Percentiles rank a stretch among this genome's conserved stretches.
phyloP scores from a whole-genome alignment of 495 filamentous ascomycete genomes.

The Trichoderma gamsii region DNA sequence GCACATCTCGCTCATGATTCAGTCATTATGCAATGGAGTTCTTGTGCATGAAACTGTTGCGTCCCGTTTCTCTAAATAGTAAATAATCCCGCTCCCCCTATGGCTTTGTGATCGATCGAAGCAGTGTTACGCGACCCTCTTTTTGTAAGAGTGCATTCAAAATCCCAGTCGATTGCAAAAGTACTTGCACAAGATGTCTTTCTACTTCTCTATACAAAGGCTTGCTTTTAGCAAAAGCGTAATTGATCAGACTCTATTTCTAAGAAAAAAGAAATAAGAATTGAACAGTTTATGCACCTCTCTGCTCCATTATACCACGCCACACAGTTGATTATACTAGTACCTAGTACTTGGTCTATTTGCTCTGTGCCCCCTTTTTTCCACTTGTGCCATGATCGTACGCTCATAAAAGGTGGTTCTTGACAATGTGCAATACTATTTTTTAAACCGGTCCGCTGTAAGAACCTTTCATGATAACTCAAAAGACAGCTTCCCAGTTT shows the following conservation, averaged over 20 bases:
- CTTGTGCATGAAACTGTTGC: background rate
- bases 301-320: background rate
- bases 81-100: background rate
- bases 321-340: too few species aligned
- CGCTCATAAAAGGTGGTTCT: slow-evolving; percentile 36
- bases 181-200: too few species aligned
- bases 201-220: too few species aligned
- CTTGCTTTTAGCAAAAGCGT: too few species aligned
- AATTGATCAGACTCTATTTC: too few species aligned
- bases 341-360: background rate
- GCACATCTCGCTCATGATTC: background rate
- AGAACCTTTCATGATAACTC: background rate
- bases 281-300: too few species aligned
- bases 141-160: too few species aligned
- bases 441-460: slow-evolving; percentile 36
- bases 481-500: too few species aligned
- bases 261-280: too few species aligned
- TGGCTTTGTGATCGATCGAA: background rate
- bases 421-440: slow-evolving; percentile 46
- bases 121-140: background rate
- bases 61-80: background rate
- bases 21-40: background rate
- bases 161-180: too few species aligned
- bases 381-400: slow-evolving; percentile 37
- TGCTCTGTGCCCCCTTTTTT: background rate